Conservation (phyloP, 371 early-diverging fungal genomes). For the Circinella minor region DNA sequence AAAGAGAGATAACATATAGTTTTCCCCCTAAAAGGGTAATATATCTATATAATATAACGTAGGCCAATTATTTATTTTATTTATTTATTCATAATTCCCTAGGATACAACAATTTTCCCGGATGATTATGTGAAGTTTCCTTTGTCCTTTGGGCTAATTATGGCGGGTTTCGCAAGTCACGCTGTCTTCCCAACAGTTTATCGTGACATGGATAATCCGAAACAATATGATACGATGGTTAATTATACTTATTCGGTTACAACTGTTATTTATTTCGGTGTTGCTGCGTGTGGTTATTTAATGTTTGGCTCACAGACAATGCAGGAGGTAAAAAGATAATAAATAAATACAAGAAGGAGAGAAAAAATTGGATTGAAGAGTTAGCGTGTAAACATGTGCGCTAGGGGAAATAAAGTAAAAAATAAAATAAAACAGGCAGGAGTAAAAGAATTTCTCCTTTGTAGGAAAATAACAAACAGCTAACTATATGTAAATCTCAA, state of each 20-base stretch:
- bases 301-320: constrained; percentile 77
- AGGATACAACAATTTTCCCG: constrained; percentile 45
- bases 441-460: background rate
- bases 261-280: constrained; percentile 37
- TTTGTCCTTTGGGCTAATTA: constrained; percentile 47
- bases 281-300: constrained; percentile 65
- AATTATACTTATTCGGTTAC: constrained; percentile 45
- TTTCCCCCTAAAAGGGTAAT: too few relatives aligned
- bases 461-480: constrained; percentile 23
- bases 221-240: constrained; percentile 44
- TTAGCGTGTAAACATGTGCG: too few relatives aligned
- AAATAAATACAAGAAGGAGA: too few relatives aligned
- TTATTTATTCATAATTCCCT: background rate
- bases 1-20: too few relatives aligned
- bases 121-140: constrained; percentile 37
- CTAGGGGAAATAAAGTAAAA: background rate
- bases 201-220: constrained; percentile 55
- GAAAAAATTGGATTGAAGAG: too few relatives aligned
- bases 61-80: too few relatives aligned
- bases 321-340: constrained; percentile 55
- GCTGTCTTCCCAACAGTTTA: constrained; percentile 54
- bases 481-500: background rate
- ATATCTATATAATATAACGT: too few relatives aligned
- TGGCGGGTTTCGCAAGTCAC: constrained; percentile 56
- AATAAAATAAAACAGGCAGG: background rate